Evolutionary conservation across 1,284 basidiomycete species (phyloP).

Genomic region (Apiotrichum domesticum): DNA sequence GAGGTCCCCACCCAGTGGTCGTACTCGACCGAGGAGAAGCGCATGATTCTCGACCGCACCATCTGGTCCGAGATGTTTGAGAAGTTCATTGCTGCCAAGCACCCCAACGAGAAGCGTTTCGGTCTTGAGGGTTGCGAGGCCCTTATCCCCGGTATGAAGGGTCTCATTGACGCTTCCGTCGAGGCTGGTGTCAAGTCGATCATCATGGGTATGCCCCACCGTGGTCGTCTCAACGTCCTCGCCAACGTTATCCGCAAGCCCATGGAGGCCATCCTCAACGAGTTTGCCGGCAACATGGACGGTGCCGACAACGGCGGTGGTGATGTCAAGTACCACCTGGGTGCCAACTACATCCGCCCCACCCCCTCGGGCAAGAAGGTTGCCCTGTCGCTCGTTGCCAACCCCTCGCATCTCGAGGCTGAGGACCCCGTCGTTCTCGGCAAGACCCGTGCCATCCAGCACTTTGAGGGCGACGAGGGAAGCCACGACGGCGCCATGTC

Average conservation of each 20-base stretch:
- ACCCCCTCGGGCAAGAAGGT: slow-evolving; percentile 98
- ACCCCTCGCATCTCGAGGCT: slow-evolving; percentile 82
- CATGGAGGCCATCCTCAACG: slow-evolving; percentile 95
- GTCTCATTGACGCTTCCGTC: slow-evolving; percentile 94
- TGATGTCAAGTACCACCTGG: slow-evolving; percentile 99
- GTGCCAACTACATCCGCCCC: slow-evolving; percentile 97
- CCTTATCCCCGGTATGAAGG: slow-evolving; percentile 98
- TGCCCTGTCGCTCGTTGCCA: slow-evolving; percentile 92
- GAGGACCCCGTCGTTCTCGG: slow-evolving; percentile 97
- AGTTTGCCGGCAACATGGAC: slow-evolving; percentile 69
- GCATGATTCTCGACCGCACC: slow-evolving; percentile 96
- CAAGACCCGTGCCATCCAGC: slow-evolving; percentile 94
- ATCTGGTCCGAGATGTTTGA: slow-evolving; percentile 99
- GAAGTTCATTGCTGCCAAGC: slow-evolving; percentile 97
- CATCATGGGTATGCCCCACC: slow-evolving; percentile 99
- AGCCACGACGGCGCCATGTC: slow-evolving; percentile 79
- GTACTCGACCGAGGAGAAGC: slow-evolving; percentile 96
- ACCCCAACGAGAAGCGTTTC: slow-evolving; percentile 99
- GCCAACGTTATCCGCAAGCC: slow-evolving; percentile 99
- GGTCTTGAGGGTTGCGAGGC: slow-evolving; percentile 98
- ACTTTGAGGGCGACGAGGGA: slow-evolving; percentile 81
- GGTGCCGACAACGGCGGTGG: slow-evolving; percentile 77
- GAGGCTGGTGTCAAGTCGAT: slow-evolving; percentile 92
- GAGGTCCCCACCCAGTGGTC: slow-evolving; percentile 98
- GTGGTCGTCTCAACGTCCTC: slow-evolving; percentile 94